A percentile compares a stretch with the other conserved stretches of the same genome.
Evolutionary conservation across 495 filamentous ascomycete genomes (phyloP).

Genomic region (Penicillium fimorum): DNA sequence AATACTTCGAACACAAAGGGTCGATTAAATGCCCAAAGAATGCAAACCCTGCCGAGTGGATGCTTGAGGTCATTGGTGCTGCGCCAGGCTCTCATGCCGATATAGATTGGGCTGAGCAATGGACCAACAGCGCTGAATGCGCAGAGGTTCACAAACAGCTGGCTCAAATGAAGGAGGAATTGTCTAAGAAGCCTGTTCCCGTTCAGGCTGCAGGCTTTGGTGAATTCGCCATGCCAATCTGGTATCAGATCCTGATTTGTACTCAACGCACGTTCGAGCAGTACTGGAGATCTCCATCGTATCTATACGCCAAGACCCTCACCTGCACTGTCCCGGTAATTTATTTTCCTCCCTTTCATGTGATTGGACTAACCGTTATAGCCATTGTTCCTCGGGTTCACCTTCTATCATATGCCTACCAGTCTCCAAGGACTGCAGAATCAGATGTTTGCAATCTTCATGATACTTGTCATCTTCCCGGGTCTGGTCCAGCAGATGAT

Average conservation of each 20-base stretch:
- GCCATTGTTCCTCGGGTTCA: slow-evolving; percentile 82
- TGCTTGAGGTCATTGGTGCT: slow-evolving; percentile 87
- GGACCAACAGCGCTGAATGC: slow-evolving; percentile 72
- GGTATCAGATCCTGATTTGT: slow-evolving; percentile 47
- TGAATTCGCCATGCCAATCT: slow-evolving; percentile 53
- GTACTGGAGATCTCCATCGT: slow-evolving; percentile 85
- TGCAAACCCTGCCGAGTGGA: slow-evolving; percentile 88
- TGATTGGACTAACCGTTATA: slow-evolving; percentile 30
- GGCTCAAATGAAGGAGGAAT: slow-evolving; percentile 56
- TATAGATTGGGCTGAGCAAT: slow-evolving; percentile 76
- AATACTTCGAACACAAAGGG: slow-evolving; percentile 77
- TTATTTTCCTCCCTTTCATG: neutral
- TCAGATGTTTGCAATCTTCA: slow-evolving; percentile 84
- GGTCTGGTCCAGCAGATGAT: slow-evolving; percentile 80
- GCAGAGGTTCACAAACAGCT: slow-evolving; percentile 61
- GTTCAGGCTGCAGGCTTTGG: slow-evolving; percentile 35
- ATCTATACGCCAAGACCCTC: slow-evolving; percentile 73
- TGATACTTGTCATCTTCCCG: slow-evolving; percentile 74
- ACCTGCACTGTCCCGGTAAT: slow-evolving; percentile 46
- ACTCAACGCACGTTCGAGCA: slow-evolving; percentile 72
- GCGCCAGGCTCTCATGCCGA: slow-evolving; percentile 72
- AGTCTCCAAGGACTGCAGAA: slow-evolving; percentile 79
- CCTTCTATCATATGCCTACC: slow-evolving; percentile 72
- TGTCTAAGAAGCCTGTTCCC: slow-evolving; percentile 45
- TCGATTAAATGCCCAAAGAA: slow-evolving; percentile 65